Conservation (phyloP, 2,329 filamentous ascomycete genomes). For the Beauveria asiatica region DNA sequence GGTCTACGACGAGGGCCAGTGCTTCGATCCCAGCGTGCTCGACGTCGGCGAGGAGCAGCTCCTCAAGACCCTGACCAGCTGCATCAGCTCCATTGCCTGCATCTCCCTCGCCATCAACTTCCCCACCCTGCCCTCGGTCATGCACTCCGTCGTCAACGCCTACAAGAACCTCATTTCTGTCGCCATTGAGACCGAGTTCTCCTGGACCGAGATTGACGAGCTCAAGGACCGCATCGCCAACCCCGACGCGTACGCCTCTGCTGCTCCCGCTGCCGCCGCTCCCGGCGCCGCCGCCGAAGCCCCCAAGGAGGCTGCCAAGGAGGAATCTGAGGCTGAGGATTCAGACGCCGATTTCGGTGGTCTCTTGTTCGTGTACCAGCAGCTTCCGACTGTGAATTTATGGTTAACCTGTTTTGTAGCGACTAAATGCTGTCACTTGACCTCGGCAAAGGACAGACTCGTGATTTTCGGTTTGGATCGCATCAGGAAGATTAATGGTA, state of each 20-base stretch:
- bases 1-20: slow-evolving; percentile 97
- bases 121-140: slow-evolving; percentile 91
- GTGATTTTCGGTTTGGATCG: slow-evolving; percentile 36
- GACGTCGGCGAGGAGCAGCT: slow-evolving; percentile 95
- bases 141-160: slow-evolving; percentile 91
- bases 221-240: slow-evolving; percentile 99
- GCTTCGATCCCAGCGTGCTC: slow-evolving; percentile 75
- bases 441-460: slow-evolving; percentile 32
- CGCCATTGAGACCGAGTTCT: slow-evolving; percentile 82
- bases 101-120: slow-evolving; percentile 90
- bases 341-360: slow-evolving; percentile 63
- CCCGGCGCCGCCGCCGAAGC: slow-evolving; percentile 43
- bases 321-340: slow-evolving; percentile 59
- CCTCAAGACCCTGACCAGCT: slow-evolving; percentile 69
- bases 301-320: slow-evolving; percentile 56
- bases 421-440: slow-evolving; percentile 39
- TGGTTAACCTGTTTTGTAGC: slow-evolving; percentile 36
- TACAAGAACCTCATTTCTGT: slow-evolving; percentile 97
- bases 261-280: slow-evolving; percentile 62
- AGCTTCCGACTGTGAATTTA: background rate
- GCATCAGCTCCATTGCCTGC: slow-evolving; percentile 78
- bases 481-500: slow-evolving; percentile 32
- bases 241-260: slow-evolving; percentile 87
- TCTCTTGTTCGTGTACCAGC: slow-evolving; percentile 53
- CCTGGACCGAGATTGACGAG: slow-evolving; percentile 92